Conservation (phyloP, 805 yeast genomes). For the Torulaspora quercuum region DNA sequence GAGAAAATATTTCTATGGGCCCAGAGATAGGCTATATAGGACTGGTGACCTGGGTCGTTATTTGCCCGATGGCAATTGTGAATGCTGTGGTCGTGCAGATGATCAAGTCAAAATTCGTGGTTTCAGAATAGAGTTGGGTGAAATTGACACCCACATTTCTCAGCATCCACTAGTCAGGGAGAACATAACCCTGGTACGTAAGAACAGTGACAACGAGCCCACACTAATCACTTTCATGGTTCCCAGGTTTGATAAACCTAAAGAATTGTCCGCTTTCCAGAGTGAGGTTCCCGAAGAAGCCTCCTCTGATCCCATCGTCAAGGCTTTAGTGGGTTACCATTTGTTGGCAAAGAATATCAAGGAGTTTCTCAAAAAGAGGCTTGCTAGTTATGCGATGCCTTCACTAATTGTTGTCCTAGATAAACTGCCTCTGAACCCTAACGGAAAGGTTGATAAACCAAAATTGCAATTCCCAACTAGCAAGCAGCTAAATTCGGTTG, state of each 20-base stretch:
- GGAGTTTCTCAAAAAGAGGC: constrained; percentile 76
- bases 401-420: constrained; percentile 83
- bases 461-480: constrained; percentile 92
- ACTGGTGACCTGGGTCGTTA: constrained; percentile 98
- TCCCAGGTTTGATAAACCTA: constrained; percentile 59
- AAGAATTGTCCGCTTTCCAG: constrained; percentile 43
- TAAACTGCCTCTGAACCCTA: constrained; percentile 90
- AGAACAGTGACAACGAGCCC: constrained; percentile 91
- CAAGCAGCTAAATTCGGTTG: constrained; percentile 76
- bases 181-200: constrained; percentile 85
- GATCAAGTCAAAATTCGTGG: constrained; percentile 99
- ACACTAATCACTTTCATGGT: constrained; percentile 88
- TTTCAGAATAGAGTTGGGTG: constrained; percentile 96
- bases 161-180: constrained; percentile 92
- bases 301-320: constrained; percentile 61
- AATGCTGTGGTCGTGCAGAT: constrained; percentile 98
- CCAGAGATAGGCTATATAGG: constrained; percentile 92
- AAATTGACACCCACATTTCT: constrained; percentile 94
- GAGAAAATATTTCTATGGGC: constrained; percentile 85
- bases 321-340: constrained; percentile 73
- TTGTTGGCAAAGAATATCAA: constrained; percentile 77
- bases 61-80: constrained; percentile 95
- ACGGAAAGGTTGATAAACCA: constrained; percentile 97
- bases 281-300: constrained; percentile 43
- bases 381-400: constrained; percentile 93